These are phyloP conservation scores for Tricholoma sp. DNA, from an alignment of 768 basidiomycete genomes.

Conservation along the genomic window DNA sequence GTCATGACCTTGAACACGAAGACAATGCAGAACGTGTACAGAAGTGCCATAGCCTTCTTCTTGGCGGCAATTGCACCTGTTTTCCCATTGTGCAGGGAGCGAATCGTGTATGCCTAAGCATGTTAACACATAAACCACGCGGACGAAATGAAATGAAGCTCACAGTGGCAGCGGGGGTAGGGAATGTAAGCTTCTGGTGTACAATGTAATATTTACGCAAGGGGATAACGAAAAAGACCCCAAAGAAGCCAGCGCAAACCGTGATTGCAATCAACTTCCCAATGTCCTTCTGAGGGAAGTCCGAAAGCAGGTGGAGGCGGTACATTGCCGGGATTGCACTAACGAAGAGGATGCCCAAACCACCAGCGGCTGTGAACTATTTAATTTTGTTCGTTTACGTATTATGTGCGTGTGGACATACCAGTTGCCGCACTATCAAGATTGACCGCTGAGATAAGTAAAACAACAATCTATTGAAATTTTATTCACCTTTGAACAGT, in stretches of 20 bases:
- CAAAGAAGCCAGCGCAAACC: slow-evolving; percentile 51
- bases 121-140: background rate
- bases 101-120: slow-evolving; percentile 52
- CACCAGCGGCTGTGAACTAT: slow-evolving; percentile 41
- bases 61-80: slow-evolving; percentile 45
- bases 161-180: slow-evolving; percentile 58
- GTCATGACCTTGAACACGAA: slow-evolving; percentile 51
- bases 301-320: slow-evolving; percentile 43
- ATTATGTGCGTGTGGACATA: slow-evolving; percentile 15
- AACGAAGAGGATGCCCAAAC: slow-evolving; percentile 55
- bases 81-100: slow-evolving; percentile 49
- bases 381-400: slow-evolving; percentile 1
- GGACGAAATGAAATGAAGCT: slow-evolving; percentile 8
- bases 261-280: slow-evolving; percentile 54
- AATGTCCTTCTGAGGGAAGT: slow-evolving; percentile 43
- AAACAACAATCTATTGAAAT: background rate
- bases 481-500: slow-evolving; percentile 48
- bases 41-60: slow-evolving; percentile 50
- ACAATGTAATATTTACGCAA: slow-evolving; percentile 58
- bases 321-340: slow-evolving; percentile 59
- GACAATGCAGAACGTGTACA: slow-evolving; percentile 39
- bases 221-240: slow-evolving; percentile 63
- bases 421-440: slow-evolving; percentile 40
- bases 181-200: slow-evolving; percentile 58
- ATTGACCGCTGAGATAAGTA: background rate